Conservation (phyloP, 2,329 filamentous ascomycete species). For the Cadophora luteo-olivacea region DNA sequence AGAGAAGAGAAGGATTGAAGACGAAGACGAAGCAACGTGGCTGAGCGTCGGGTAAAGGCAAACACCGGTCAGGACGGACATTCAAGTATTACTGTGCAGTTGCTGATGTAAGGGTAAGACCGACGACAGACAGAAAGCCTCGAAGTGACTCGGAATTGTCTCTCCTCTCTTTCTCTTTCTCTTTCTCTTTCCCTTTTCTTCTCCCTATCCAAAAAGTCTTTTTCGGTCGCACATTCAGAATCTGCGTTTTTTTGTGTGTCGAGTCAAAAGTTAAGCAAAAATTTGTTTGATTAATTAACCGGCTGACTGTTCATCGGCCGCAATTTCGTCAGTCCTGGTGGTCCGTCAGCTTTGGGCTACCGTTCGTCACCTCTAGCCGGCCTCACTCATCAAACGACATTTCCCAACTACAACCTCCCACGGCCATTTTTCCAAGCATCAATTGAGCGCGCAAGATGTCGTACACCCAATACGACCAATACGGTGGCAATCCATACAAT, state of each 20-base stretch:
- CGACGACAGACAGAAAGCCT: not conserved
- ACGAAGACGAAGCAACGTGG: conserved; percentile 7
- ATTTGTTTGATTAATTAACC: not conserved
- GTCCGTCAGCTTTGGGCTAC: not conserved
- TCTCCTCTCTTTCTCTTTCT: too few relatives aligned
- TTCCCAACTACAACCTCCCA: not conserved
- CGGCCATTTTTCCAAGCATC: conserved; percentile 26
- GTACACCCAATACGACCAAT: conserved; percentile 64
- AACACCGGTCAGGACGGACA: not conserved
- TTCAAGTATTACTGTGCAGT: not conserved
- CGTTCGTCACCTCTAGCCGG: not conserved
- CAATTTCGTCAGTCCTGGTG: not conserved
- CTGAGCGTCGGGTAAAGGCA: conserved; percentile 12
- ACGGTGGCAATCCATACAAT: conserved; percentile 64
- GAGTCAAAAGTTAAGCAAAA: not conserved
- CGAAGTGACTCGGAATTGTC: not conserved
- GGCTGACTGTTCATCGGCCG: not conserved
- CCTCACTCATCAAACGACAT: not conserved
- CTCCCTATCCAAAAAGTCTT: not conserved
- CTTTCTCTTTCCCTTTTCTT: not conserved
- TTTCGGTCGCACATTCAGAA: not conserved
- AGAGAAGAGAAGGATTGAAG: too few relatives aligned
- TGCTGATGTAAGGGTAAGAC: conserved; percentile 1
- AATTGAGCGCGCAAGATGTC: conserved; percentile 58
- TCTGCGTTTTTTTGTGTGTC: not conserved